A percentile compares a stretch with the other conserved stretches of the same genome.
These are phyloP conservation scores for Coemansia sp. DNA, from an alignment of 192 early-diverging fungal species.

Conservation along the genomic window DNA sequence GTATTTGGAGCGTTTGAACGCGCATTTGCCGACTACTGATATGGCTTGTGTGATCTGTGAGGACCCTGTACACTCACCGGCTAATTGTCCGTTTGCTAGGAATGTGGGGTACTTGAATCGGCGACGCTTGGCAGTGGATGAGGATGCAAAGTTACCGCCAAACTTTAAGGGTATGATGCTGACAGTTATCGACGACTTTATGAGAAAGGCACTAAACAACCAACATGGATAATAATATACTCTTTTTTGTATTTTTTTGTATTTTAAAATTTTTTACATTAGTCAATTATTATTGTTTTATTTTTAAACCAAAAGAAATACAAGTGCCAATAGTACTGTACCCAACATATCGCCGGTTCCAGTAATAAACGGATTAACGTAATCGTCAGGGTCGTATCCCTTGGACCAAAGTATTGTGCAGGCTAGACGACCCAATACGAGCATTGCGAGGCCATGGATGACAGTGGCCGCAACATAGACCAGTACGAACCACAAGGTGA, in stretches of 20 bases:
- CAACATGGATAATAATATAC: no score
- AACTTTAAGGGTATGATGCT: slow-evolving; percentile 21
- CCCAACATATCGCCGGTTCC: slow-evolving; percentile 73
- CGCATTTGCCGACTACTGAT: not conserved
- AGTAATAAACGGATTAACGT: slow-evolving; percentile 59
- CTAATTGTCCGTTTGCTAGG: slow-evolving; percentile 1
- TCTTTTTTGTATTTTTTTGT: not conserved
- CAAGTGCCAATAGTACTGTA: slow-evolving; percentile 61
- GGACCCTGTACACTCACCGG: slow-evolving; percentile 7
- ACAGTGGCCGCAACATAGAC: slow-evolving; percentile 62
- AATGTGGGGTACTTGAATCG: slow-evolving; percentile 11
- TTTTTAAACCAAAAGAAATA: slow-evolving; percentile 22
- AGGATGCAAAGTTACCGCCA: slow-evolving; percentile 5
- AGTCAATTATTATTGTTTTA: no score
- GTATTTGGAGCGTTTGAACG: not conserved
- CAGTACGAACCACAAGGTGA: slow-evolving; percentile 51
- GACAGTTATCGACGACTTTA: slow-evolving; percentile 18
- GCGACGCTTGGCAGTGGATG: slow-evolving; percentile 13
- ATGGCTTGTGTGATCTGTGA: slow-evolving; percentile 28
- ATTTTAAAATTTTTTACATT: not conserved
- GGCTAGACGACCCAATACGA: slow-evolving; percentile 61
- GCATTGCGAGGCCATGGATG: slow-evolving; percentile 59
- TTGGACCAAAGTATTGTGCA: slow-evolving; percentile 66
- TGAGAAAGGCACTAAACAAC: not conserved
- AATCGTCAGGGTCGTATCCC: slow-evolving; percentile 82